These are phyloP conservation scores for Cyclotella sp. DNA, from an alignment of 108 stramenopile species.

Conservation along the genomic window DNA sequence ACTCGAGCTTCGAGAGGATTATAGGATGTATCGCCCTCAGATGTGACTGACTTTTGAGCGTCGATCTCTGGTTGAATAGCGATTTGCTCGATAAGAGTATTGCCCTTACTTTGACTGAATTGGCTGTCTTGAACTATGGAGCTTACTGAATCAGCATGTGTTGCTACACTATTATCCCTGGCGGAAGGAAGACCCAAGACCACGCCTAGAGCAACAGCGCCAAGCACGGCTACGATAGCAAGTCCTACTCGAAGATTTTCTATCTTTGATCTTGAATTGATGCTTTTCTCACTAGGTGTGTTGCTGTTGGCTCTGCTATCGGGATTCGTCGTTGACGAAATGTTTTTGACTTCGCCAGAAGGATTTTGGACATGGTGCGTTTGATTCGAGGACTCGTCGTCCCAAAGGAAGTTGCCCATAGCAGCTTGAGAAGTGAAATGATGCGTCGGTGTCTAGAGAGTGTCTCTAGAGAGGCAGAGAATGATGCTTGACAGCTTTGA, in stretches of 20 bases:
- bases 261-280: not conserved
- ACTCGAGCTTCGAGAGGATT: conserved; percentile 29
- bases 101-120: not conserved
- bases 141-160: not conserved
- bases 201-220: conserved; percentile 1
- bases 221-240: not conserved
- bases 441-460: no score
- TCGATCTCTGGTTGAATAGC: not conserved
- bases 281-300: not conserved
- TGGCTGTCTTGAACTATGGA: not conserved
- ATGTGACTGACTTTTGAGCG: not conserved
- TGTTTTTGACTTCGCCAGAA: not conserved
- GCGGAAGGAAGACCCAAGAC: not conserved
- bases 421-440: no score
- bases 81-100: not conserved
- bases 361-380: conserved; percentile 1
- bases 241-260: not conserved
- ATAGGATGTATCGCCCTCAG: not conserved
- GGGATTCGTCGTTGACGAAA: not conserved
- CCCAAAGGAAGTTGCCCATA: not conserved
- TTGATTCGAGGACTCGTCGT: not conserved
- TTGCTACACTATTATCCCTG: not conserved
- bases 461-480: no score
- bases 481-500: no score
- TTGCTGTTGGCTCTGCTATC: not conserved